Percentiles rank a stretch among this genome's conserved stretches.
phyloP scores from a whole-genome alignment of 352 stramenopile genomes.

The Globisporangium viniferum region DNA sequence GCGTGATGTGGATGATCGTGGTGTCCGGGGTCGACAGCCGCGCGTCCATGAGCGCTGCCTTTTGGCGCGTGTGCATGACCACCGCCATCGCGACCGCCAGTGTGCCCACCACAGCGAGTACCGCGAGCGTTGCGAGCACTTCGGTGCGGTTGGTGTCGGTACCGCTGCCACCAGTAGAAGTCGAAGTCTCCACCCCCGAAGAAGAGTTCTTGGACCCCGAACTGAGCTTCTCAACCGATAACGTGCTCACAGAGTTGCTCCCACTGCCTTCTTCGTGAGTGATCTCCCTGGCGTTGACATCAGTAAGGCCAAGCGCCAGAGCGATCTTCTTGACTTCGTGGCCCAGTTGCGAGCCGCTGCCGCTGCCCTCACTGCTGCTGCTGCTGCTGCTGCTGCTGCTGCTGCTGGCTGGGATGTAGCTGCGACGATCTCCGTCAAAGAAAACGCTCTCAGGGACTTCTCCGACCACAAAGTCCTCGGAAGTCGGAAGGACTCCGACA shows the following conservation, averaged over 20 bases:
- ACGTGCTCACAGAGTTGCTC: not conserved
- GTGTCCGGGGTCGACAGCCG: not conserved
- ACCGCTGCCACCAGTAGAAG: not conserved
- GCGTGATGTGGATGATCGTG: constrained; percentile 5
- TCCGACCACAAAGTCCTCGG: not conserved
- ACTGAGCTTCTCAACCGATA: not conserved
- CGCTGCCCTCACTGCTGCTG: no score
- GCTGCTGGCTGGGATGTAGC: not conserved
- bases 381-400: not conserved
- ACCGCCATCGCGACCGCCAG: constrained; percentile 3
- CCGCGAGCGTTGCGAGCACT: constrained; percentile 4
- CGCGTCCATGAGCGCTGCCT: not conserved
- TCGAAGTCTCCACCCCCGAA: not conserved
- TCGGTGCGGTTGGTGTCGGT: constrained; percentile 1
- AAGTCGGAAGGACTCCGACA: not conserved
- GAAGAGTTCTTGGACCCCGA: not conserved
- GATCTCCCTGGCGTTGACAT: not conserved
- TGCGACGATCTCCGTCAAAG: not conserved
- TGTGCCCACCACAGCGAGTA: not conserved
- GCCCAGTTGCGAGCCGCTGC: not conserved
- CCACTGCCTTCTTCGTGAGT: not conserved
- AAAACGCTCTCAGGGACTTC: not conserved
- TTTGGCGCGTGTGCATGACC: not conserved
- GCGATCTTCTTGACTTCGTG: not conserved
- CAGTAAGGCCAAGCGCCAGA: not conserved